A percentile compares a stretch with the other conserved stretches of the same genome.
Evolutionary conservation across 2,329 filamentous ascomycete species (phyloP).

Genomic region (Penicillium sp.): DNA sequence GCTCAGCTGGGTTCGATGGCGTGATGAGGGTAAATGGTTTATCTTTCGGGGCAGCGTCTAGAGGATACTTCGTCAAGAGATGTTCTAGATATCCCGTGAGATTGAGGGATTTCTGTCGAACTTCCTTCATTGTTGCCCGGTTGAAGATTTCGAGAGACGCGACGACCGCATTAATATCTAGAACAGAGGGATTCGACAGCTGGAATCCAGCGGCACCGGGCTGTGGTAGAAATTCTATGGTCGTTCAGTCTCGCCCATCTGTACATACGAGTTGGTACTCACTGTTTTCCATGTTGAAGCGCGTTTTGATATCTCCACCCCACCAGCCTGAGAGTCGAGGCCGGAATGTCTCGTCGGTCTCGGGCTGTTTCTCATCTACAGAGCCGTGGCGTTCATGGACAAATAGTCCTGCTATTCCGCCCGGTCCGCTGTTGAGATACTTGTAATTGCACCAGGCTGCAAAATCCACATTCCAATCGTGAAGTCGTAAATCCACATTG

Average conservation of each 20-base stretch:
- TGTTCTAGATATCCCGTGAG: conserved; percentile 75
- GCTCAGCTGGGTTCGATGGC: conserved; percentile 62
- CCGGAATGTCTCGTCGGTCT: conserved; percentile 51
- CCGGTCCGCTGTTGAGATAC: conserved; percentile 84
- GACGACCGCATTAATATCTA: conserved; percentile 72
- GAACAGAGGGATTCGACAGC: conserved; percentile 75
- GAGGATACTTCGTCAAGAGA: conserved; percentile 51
- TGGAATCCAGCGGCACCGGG: conserved; percentile 78
- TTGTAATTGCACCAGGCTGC: conserved; percentile 95
- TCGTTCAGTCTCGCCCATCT: conserved; percentile 8
- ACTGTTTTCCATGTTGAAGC: conserved; percentile 79
- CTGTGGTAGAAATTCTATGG: conserved; percentile 65
- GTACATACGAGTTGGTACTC: conserved; percentile 5
- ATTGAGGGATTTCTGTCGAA: conserved; percentile 68
- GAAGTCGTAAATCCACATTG: conserved; percentile 74
- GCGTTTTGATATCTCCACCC: conserved; percentile 70
- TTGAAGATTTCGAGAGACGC: conserved; percentile 72
- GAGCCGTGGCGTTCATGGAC: conserved; percentile 71
- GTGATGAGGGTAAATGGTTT: conserved; percentile 64
- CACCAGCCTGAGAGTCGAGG: conserved; percentile 81
- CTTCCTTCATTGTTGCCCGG: conserved; percentile 64
- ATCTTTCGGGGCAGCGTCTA: conserved; percentile 26
- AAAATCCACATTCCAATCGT: conserved; percentile 90
- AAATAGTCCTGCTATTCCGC: conserved; percentile 74
- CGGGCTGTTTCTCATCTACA: conserved; percentile 35